These are phyloP conservation scores for Alternaria ventricosa DNA, from an alignment of 2,329 filamentous ascomycete genomes.

Conservation along the genomic window DNA sequence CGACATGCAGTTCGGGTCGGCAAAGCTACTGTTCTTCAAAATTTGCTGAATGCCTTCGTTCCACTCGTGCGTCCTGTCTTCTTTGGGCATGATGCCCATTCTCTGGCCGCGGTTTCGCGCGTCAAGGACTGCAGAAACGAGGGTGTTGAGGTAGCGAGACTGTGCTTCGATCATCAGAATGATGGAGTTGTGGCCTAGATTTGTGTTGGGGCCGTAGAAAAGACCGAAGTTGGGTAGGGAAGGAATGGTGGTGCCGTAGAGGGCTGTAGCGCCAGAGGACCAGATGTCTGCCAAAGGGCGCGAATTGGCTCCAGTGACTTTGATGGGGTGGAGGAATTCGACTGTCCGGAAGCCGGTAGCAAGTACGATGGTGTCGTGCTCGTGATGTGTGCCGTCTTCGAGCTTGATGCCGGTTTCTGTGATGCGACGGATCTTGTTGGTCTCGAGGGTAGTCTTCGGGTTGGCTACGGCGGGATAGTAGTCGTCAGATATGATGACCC, in stretches of 20 bases:
- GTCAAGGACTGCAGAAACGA: constrained; percentile 58
- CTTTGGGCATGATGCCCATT: constrained; percentile 56
- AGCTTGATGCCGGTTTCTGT: constrained; percentile 57
- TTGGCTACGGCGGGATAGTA: constrained; percentile 60
- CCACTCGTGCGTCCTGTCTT: constrained; percentile 49
- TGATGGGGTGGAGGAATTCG: constrained; percentile 65
- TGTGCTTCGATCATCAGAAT: constrained; percentile 69
- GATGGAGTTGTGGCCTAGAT: constrained; percentile 62
- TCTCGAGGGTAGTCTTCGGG: constrained; percentile 61
- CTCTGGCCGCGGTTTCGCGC: constrained; percentile 50
- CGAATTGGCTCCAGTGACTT: constrained; percentile 56
- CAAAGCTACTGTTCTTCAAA: constrained; percentile 57
- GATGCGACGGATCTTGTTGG: constrained; percentile 55
- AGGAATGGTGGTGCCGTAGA: constrained; percentile 60
- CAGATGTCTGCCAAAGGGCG: constrained; percentile 58
- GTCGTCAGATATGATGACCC: constrained; percentile 62
- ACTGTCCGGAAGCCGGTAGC: constrained; percentile 66
- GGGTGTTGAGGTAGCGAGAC: constrained; percentile 59
- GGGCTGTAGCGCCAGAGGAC: constrained; percentile 57
- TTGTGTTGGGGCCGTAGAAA: constrained; percentile 65
- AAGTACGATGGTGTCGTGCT: constrained; percentile 63
- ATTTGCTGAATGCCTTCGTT: constrained; percentile 56
- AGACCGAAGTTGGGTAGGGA: constrained; percentile 63
- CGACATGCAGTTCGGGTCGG: constrained; percentile 60
- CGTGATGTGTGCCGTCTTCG: constrained; percentile 48